Conservation (phyloP, 306 rosid species). For the Comarum palustre region DNA sequence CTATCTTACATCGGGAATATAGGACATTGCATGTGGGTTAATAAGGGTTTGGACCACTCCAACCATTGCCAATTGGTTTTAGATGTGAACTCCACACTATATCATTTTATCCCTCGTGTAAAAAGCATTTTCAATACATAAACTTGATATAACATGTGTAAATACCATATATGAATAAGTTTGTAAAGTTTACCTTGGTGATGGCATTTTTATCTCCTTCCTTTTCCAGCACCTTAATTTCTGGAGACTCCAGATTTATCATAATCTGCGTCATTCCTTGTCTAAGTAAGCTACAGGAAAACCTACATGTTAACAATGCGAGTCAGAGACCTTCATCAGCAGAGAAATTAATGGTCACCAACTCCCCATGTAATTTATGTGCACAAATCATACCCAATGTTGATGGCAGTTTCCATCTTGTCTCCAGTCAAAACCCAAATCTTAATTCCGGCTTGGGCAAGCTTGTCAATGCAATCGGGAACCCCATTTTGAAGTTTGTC, state of each 20-base stretch:
- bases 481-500: constrained; percentile 99
- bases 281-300: constrained; percentile 92
- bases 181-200: constrained; percentile 42
- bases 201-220: constrained; percentile 62
- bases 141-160: not conserved
- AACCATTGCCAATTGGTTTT: too few relatives aligned
- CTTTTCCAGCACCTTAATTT: constrained; percentile 74
- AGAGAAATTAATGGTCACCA: constrained; percentile 8
- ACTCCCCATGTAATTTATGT: not conserved
- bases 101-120: not conserved
- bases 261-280: constrained; percentile 93
- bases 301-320: constrained; percentile 50
- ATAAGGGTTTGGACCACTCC: too few relatives aligned
- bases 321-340: constrained; percentile 36
- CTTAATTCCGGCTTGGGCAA: constrained; percentile 96
- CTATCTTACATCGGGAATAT: too few relatives aligned
- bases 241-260: constrained; percentile 62
- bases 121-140: not conserved
- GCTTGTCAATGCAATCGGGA: constrained; percentile 90
- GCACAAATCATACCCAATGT: constrained; percentile 69
- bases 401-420: constrained; percentile 98
- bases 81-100: too few relatives aligned
- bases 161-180: not conserved
- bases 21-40: too few relatives aligned
- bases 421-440: constrained; percentile 99